Evolutionary conservation across 257 asterid genomes (phyloP).

Genomic region (Nicotiana otophora): DNA sequence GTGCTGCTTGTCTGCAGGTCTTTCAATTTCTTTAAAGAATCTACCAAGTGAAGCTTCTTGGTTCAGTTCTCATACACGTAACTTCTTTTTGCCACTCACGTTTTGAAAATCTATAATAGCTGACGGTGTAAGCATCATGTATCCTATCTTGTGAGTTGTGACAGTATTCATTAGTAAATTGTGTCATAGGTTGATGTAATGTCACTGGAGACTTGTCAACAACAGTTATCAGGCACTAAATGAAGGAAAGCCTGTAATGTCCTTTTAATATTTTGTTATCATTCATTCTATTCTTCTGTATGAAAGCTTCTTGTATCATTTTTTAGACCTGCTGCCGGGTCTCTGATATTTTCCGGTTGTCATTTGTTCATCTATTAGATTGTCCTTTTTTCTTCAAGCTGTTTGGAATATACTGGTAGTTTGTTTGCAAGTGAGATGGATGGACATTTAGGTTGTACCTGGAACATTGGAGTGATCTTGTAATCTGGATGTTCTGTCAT

Average conservation of each 20-base stretch:
- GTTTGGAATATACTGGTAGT: background rate
- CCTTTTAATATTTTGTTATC: background rate
- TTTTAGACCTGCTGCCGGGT: background rate
- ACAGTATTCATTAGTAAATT: conserved; percentile 13
- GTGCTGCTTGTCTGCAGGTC: conserved; percentile 7
- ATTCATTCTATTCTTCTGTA: background rate
- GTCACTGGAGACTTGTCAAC: conserved; percentile 6
- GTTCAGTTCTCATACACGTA: background rate
- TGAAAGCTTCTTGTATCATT: conserved; percentile 8
- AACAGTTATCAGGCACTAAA: conserved; percentile 14
- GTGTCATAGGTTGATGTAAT: conserved; percentile 17
- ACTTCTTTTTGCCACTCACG: background rate
- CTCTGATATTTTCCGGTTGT: background rate
- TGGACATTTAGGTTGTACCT: background rate
- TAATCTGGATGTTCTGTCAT: background rate
- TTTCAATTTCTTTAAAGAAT: conserved; percentile 17
- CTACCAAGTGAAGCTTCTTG: conserved; percentile 12
- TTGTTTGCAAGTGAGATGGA: background rate
- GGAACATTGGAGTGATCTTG: background rate
- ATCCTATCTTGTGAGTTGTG: conserved; percentile 6
- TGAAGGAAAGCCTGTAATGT: conserved; percentile 12
- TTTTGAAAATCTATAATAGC: conserved; percentile 15
- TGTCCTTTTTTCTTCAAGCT: background rate
- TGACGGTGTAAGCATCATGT: conserved; percentile 15
- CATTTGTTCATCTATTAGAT: background rate